Conservation (phyloP, 352 stramenopile species). For the Pythium insidiosum region DNA sequence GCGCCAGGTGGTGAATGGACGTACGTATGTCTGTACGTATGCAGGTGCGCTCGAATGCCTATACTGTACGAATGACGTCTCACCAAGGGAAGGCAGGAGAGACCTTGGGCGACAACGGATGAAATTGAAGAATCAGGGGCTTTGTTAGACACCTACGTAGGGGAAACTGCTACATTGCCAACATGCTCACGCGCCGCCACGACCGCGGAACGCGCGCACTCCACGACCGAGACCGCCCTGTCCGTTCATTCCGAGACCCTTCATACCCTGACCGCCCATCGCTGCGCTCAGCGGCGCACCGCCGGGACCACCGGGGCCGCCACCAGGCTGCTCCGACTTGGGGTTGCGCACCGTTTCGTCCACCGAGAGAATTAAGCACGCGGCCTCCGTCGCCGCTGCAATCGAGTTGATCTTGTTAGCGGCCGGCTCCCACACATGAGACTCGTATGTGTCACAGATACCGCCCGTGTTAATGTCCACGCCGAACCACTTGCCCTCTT, state of each 20-base stretch:
- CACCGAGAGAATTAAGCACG: conserved; percentile 97
- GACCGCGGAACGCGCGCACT: conserved; percentile 71
- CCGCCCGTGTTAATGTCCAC: conserved; percentile 96
- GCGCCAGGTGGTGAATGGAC: too few relatives aligned
- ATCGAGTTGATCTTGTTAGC: conserved; percentile 99
- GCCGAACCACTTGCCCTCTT: conserved; percentile 94
- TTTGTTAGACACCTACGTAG: too few relatives aligned
- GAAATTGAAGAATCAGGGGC: too few relatives aligned
- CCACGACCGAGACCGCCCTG: conserved; percentile 63
- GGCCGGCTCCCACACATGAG: conserved; percentile 98
- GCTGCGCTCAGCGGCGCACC: conserved; percentile 80
- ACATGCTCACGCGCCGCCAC: conserved; percentile 67
- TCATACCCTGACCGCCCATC: conserved; percentile 90
- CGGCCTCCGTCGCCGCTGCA: conserved; percentile 93
- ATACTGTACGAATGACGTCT: too few relatives aligned
- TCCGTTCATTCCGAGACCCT: conserved; percentile 79
- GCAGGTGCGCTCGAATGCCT: too few relatives aligned
- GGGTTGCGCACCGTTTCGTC: conserved; percentile 99
- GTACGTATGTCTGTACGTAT: too few relatives aligned
- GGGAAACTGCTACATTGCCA: too few relatives aligned
- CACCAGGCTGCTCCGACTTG: conserved; percentile 90
- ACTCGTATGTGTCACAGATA: conserved; percentile 97
- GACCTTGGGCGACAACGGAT: too few relatives aligned
- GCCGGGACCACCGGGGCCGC: conserved; percentile 29
- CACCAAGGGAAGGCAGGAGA: too few relatives aligned